Evolutionary conservation across 768 basidiomycete genomes (phyloP).

Genomic region (Cantharellus anzutake): DNA sequence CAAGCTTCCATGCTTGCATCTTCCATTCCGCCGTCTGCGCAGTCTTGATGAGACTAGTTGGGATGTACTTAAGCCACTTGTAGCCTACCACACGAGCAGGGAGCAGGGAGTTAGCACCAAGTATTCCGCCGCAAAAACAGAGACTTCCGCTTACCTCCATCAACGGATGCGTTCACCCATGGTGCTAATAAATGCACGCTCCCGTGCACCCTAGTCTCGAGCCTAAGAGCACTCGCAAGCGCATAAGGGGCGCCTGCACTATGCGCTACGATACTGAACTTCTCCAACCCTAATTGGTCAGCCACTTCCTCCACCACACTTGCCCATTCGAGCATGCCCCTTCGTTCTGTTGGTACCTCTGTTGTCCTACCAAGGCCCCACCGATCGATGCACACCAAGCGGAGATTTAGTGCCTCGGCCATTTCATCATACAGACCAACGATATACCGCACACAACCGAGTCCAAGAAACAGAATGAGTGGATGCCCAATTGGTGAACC

Average conservation of each 20-base stretch:
- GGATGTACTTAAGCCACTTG: conserved; percentile 94
- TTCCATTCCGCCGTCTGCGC: conserved; percentile 97
- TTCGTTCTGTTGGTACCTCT: conserved; percentile 32
- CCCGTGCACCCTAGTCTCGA: conserved; percentile 58
- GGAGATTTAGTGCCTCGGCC: conserved; percentile 67
- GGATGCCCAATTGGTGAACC: conserved; percentile 74
- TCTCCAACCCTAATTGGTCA: conserved; percentile 52
- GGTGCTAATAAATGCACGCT: conserved; percentile 81
- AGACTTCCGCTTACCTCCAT: conserved; percentile 36
- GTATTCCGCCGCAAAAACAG: neutral
- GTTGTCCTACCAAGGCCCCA: conserved; percentile 90
- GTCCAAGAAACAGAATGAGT: conserved; percentile 76
- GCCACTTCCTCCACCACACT: conserved; percentile 78
- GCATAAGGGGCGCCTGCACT: conserved; percentile 94
- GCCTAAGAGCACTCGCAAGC: conserved; percentile 62
- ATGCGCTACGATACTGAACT: conserved; percentile 85
- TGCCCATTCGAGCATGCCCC: conserved; percentile 83
- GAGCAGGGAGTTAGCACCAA: neutral
- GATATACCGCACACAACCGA: conserved; percentile 87
- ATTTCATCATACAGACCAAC: conserved; percentile 95
- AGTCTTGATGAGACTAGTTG: conserved; percentile 78
- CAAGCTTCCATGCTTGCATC: conserved; percentile 91
- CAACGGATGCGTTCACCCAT: conserved; percentile 78
- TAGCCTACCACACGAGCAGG: conserved; percentile 41
- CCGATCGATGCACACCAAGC: conserved; percentile 89